Evolutionary conservation across 495 filamentous ascomycete genomes (phyloP), one percentile per base, ranked within the genome.

Genomic region (Aspergillus campestris): DNA sequence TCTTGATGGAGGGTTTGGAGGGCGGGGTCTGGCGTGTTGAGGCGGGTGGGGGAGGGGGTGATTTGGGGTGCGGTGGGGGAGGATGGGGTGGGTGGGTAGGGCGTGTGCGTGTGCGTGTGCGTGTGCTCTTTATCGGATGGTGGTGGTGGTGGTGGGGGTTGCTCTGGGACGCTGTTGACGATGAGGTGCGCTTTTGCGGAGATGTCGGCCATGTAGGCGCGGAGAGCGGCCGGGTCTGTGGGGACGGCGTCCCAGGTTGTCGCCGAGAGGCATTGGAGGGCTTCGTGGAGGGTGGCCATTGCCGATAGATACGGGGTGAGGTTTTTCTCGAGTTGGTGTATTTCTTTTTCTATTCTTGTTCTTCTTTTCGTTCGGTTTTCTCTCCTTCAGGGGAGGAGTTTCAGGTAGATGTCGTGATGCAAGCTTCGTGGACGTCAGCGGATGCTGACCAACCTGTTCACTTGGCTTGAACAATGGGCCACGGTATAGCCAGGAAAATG

Each of bases 141-240:
- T 39, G 27, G 6, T 44, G 12, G 12, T 35, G 12, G 48, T 13
- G 44, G 32, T 15, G 64, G 54, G 5, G 72, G 66, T 6, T 84
- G 84, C 15, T 78, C 67, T 6, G 84, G 84, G 11, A 94, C 77
- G 7, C 89, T 91, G 55, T 89, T 83, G 56, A 87, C 68, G 45
- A 94, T 74, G 31, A 82, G 64, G 36, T 84, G 80, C 14, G 81
- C 80, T 55, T 84, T 61, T 37, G 57, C 57, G 61, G 92, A 84
- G 39, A 79, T 72, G 36, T 77, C 65, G 30, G 80, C 64, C 43
- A 87, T 62, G 53, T 76, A 82, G 18, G 64, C 55, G 30, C 72
- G 70, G 14, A 61, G 56, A 10, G 74, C 55, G 10, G 79, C 66
- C 48, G 77, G 64, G 42, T 76, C 60, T 15, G 72, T 51, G 12